These are phyloP conservation scores for Aspergillus spinulosporus DNA, from an alignment of 2,329 filamentous ascomycete species.

Conservation along the genomic window DNA sequence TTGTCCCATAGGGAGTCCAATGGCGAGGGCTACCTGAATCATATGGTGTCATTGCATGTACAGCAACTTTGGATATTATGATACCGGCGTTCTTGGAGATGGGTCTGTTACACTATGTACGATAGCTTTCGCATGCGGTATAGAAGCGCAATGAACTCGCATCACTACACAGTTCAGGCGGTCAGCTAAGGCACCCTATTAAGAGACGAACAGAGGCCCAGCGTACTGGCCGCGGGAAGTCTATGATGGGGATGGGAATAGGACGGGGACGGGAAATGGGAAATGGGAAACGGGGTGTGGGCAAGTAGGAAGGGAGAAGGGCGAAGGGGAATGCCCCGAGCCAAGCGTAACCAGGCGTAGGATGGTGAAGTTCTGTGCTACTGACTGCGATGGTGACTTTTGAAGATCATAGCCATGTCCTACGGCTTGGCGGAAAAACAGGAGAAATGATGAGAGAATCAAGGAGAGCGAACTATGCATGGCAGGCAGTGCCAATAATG, in stretches of 20 bases:
- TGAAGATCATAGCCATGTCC: slow-evolving; percentile 7
- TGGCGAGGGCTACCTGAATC: not conserved
- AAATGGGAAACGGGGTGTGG: not conserved
- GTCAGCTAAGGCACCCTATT: not conserved
- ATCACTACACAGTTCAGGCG: not conserved
- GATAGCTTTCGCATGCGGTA: slow-evolving; percentile 29
- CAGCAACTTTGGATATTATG: slow-evolving; percentile 19
- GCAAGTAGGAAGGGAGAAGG: not conserved
- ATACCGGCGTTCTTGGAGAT: slow-evolving; percentile 29
- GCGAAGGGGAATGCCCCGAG: not conserved
- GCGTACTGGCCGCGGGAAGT: not conserved
- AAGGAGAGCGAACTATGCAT: slow-evolving; percentile 9
- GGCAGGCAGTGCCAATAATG: slow-evolving; percentile 10
- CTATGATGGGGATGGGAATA: not conserved
- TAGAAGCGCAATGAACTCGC: slow-evolving; percentile 22
- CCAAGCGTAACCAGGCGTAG: not conserved
- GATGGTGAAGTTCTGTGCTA: not conserved
- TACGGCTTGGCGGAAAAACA: slow-evolving; percentile 8
- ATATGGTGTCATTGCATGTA: slow-evolving; percentile 15
- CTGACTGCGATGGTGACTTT: not conserved
- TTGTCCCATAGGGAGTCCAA: slow-evolving; percentile 57
- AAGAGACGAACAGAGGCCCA: not conserved
- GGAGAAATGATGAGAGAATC: not conserved
- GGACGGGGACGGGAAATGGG: too few relatives aligned
- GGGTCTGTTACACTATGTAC: slow-evolving; percentile 28